phyloP scores from a whole-genome alignment of 352 stramenopile genomes.

The Peronosclerospora sorghi region DNA sequence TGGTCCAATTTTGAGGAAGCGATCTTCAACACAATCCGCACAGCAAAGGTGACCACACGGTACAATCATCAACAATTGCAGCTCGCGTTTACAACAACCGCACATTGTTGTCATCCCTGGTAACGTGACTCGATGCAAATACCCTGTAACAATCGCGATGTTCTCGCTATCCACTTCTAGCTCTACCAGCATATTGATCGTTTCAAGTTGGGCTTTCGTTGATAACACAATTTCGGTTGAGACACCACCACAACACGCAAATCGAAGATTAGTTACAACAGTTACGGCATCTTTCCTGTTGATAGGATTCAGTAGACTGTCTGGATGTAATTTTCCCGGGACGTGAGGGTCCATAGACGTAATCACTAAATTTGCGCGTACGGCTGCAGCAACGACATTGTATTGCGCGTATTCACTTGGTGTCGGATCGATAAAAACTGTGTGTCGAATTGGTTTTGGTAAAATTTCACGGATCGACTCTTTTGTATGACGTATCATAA shows the following conservation, averaged over 20 bases:
- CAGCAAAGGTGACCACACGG: conserved; percentile 89
- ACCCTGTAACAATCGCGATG: conserved; percentile 30
- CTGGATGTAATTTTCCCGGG: conserved; percentile 40
- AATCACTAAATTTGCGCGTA: conserved; percentile 60
- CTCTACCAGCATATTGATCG: conserved; percentile 41
- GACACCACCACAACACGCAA: conserved; percentile 40
- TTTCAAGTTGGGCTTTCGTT: conserved; percentile 33
- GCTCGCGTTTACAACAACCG: conserved; percentile 59
- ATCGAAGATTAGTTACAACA: conserved; percentile 49
- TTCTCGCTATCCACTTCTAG: conserved; percentile 34
- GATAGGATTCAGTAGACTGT: conserved; percentile 69
- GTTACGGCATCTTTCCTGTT: conserved; percentile 49
- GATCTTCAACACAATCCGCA: conserved; percentile 85
- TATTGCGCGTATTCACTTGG: conserved; percentile 60
- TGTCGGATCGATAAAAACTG: conserved; percentile 52
- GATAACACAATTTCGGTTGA: conserved; percentile 35
- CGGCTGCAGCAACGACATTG: conserved; percentile 49
- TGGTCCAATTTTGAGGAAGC: conserved; percentile 32
- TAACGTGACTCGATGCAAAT: conserved; percentile 38
- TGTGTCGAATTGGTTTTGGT: conserved; percentile 32
- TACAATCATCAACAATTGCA: conserved; percentile 86
- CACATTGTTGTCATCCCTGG: conserved; percentile 47
- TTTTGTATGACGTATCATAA: conserved; percentile 95
- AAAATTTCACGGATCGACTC: conserved; percentile 66
- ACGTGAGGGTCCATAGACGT: conserved; percentile 65